Conservation (phyloP, 139 green algal species). For the Chlamydomonas applanata region DNA sequence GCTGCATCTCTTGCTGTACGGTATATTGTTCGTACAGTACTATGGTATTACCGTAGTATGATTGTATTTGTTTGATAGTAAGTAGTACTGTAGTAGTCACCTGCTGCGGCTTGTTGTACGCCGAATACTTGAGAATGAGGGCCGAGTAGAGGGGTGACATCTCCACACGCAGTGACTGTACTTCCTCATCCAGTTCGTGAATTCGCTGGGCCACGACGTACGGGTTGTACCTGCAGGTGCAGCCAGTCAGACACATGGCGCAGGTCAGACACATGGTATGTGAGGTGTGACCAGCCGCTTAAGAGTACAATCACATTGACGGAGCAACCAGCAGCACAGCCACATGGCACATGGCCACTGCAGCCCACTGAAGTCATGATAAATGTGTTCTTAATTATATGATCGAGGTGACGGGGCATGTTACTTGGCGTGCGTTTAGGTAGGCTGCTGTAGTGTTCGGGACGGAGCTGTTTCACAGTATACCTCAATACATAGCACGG, state of each 20-base stretch:
- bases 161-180: slow-evolving; percentile 17
- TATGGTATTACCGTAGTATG: not conserved
- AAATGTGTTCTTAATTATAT: too few species aligned
- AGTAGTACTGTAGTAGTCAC: not conserved
- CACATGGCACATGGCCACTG: not conserved
- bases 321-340: too few species aligned
- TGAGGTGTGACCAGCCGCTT: not conserved
- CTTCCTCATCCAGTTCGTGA: slow-evolving; percentile 43
- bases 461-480: too few species aligned
- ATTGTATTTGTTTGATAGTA: not conserved
- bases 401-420: too few species aligned
- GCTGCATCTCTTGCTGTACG: too few species aligned
- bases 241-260: not conserved
- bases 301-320: too few species aligned
- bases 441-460: too few species aligned
- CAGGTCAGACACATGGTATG: not conserved
- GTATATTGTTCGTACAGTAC: too few species aligned
- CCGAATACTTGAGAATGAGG: slow-evolving; percentile 36
- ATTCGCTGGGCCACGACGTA: slow-evolving; percentile 36
- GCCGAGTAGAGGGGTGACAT: slow-evolving; percentile 24
- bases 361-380: not conserved
- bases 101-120: slow-evolving; percentile 46
- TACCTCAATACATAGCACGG: too few species aligned
- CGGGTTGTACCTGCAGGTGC: slow-evolving; percentile 35
- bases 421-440: not conserved